These are phyloP conservation scores for Chlamydomonas sphaeroides DNA, from an alignment of 139 green algal species.

Conservation along the genomic window DNA sequence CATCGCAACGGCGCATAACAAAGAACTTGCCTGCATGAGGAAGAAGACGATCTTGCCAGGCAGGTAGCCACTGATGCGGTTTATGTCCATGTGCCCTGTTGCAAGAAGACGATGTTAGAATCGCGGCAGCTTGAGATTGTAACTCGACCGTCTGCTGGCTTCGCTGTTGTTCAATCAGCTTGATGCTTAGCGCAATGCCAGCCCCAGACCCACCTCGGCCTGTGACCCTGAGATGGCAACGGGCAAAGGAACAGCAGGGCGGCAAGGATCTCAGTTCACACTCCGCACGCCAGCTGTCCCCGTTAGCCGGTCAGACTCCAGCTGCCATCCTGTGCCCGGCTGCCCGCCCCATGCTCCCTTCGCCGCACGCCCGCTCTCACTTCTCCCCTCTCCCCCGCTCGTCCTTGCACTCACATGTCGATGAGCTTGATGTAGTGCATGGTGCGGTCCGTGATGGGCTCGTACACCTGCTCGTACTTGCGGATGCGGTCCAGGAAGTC, in stretches of 20 bases:
- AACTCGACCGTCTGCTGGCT: too few species aligned
- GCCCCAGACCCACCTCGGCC: too few species aligned
- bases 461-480: conserved; percentile 93
- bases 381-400: not conserved
- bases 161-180: too few species aligned
- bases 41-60: conserved; percentile 96
- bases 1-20: too few species aligned
- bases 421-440: conserved; percentile 98
- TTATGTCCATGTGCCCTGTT: conserved; percentile 90
- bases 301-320: too few species aligned
- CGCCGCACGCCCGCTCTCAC: too few species aligned
- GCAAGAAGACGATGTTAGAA: not conserved
- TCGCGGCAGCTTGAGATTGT: not conserved
- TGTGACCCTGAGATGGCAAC: conserved; percentile 42
- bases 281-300: too few species aligned
- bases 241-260: too few species aligned
- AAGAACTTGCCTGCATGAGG: conserved; percentile 89
- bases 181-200: too few species aligned
- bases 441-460: conserved; percentile 87
- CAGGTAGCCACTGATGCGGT: conserved; percentile 97
- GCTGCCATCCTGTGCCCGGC: too few species aligned
- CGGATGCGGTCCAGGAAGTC: conserved; percentile 90
- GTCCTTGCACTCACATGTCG: conserved; percentile 43
- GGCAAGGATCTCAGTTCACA: too few species aligned
- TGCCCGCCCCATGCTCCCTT: too few species aligned